Percentiles rank a stretch among this genome's conserved stretches.
These are phyloP conservation scores for Inga laurina DNA, from an alignment of 306 rosid genomes.

Conservation along the genomic window DNA sequence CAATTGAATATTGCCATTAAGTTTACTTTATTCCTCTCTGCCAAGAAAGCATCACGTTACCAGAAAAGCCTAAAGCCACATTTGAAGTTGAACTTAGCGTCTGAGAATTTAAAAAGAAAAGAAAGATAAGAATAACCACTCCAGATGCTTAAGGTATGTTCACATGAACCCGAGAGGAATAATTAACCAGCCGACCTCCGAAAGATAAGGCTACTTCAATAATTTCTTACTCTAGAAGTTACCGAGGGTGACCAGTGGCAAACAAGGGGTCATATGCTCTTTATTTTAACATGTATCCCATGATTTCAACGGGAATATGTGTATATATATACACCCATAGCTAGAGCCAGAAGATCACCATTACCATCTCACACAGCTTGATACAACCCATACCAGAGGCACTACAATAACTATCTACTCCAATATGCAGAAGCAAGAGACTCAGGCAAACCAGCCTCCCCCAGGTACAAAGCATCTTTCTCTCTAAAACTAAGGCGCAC, in stretches of 20 bases:
- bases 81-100: not conserved
- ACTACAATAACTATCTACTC: slow-evolving; percentile 14
- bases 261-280: not conserved
- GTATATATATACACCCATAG: not conserved
- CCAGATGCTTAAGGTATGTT: not conserved
- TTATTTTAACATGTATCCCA: not conserved
- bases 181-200: not conserved
- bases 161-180: not conserved
- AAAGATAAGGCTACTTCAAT: not conserved
- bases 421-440: slow-evolving; percentile 56
- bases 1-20: not conserved
- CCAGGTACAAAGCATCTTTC: slow-evolving; percentile 40
- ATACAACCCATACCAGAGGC: slow-evolving; percentile 4
- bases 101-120: not conserved
- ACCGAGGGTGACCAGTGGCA: not conserved
- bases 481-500: slow-evolving; percentile 1
- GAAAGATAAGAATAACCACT: not conserved
- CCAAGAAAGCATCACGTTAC: slow-evolving; percentile 15
- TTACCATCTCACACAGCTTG: slow-evolving; percentile 16
- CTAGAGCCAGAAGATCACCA: slow-evolving; percentile 23
- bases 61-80: not conserved
- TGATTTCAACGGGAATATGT: not conserved
- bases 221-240: slow-evolving; percentile 5
- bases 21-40: slow-evolving; percentile 1
- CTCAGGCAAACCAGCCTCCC: slow-evolving; percentile 56